phyloP scores from a whole-genome alignment of 257 asterid species.

The Nicotiana tabacum region DNA sequence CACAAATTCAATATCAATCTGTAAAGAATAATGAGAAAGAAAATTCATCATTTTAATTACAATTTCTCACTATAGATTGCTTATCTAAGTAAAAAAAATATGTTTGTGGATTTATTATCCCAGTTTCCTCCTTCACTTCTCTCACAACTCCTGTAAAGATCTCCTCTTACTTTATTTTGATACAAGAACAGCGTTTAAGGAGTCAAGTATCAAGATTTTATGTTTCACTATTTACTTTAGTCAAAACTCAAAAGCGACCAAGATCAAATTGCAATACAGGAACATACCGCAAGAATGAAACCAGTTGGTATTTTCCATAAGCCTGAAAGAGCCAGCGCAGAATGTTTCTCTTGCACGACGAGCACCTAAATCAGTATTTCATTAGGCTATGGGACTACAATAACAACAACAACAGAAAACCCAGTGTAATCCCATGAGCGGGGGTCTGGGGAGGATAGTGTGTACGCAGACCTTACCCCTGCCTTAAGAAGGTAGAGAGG shows the following conservation, averaged over 20 bases:
- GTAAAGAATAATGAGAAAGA: conserved; percentile 15
- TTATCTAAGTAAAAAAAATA: neutral
- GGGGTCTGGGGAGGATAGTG: too few relatives aligned
- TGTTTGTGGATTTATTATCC: conserved; percentile 35
- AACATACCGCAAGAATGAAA: conserved; percentile 55
- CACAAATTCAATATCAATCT: conserved; percentile 73
- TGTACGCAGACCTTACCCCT: too few relatives aligned
- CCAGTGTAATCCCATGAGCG: too few relatives aligned
- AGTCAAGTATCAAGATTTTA: neutral
- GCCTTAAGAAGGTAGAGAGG: too few relatives aligned
- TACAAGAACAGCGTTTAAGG: neutral
- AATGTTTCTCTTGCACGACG: too few relatives aligned
- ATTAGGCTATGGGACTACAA: too few relatives aligned
- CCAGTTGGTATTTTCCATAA: conserved; percentile 92
- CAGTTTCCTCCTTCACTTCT: conserved; percentile 78
- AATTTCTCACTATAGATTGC: neutral
- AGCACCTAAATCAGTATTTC: too few relatives aligned
- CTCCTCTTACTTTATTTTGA: conserved; percentile 62
- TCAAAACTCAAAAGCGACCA: neutral
- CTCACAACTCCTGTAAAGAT: conserved; percentile 72
- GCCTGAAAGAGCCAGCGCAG: conserved; percentile 13
- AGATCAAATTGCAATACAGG: conserved; percentile 4
- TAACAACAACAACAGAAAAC: too few relatives aligned
- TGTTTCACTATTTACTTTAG: neutral
- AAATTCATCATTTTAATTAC: neutral